A percentile compares a stretch with the other conserved stretches of the same genome.
Conservation (phyloP, 495 filamentous ascomycete species). For the Penicillium waksmanii region DNA sequence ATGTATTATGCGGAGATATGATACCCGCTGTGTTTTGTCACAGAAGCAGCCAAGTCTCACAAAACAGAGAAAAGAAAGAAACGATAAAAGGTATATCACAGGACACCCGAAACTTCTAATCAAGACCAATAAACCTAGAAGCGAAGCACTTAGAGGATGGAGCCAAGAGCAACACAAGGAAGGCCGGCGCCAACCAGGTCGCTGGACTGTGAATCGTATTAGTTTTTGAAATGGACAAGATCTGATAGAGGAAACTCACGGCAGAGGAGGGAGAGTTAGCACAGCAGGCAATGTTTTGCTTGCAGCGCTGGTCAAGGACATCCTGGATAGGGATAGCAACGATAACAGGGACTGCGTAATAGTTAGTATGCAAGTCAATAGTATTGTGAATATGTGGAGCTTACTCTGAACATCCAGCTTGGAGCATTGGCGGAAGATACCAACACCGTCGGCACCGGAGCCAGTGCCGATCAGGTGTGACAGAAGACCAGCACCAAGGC, state of each 20-base stretch:
- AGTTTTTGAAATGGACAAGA: conserved; percentile 8
- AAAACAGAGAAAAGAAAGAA: conserved; percentile 22
- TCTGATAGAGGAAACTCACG: conserved; percentile 27
- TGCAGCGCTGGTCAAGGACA: conserved; percentile 52
- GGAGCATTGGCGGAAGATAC: conserved; percentile 45
- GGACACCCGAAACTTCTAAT: conserved; percentile 15
- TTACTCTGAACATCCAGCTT: conserved; percentile 37
- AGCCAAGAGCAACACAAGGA: conserved; percentile 54
- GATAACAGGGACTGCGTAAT: conserved; percentile 28
- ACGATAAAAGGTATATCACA: conserved; percentile 23
- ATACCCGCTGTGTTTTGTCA: conserved; percentile 14
- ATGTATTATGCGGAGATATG: conserved; percentile 26
- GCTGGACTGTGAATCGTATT: conserved; percentile 16
- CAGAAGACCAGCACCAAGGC: conserved; percentile 30
- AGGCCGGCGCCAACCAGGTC: conserved; percentile 50
- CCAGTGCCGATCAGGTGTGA: conserved; percentile 38
- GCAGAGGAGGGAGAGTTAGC: conserved; percentile 44
- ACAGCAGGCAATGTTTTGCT: conserved; percentile 57
- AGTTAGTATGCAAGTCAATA: conserved; percentile 16
- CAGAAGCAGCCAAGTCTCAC: conserved; percentile 18
- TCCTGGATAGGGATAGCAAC: conserved; percentile 43
- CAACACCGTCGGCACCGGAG: conserved; percentile 39
- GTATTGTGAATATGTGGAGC: not conserved
- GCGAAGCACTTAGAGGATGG: conserved; percentile 18
- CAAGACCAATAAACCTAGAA: conserved; percentile 5